Evolutionary conservation across 164 flowering plant genomes (phyloP), one percentile per base, ranked within the genome.

Genomic region (Malania oleifera): DNA sequence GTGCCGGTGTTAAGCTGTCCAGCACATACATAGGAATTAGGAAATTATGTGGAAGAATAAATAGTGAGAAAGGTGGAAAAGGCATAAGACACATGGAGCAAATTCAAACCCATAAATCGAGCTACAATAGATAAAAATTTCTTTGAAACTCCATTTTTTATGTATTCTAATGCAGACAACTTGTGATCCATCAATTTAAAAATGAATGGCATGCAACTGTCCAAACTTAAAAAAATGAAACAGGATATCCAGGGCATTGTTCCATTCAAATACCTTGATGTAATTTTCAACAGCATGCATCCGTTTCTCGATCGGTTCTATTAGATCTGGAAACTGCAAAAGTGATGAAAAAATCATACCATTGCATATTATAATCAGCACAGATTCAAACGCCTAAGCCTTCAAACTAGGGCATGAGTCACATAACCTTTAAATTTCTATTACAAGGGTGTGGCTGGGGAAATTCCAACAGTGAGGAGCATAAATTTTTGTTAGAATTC

Each of bases 221-320:
- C 35, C 9, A 31, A 31, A 31, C n/a, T 31, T 4, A 9, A 31
- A 9, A 31, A 46, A 52, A 35, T 9, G 37, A 20, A 12, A 50
- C 25, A 53, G 2, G 5, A 43, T 17, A 43, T 17, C 38, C 54
- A 52, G 31, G 10, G 56, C 29, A 49, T 56, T 57, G 18, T 44
- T 23, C 1, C 7, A 17, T 15, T 9, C 9, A 12, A 22, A 34
- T 60, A 86, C 98, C 96, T 87, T 84, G 53, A 89, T 86, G 72
- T 75, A 92, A 40, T 76, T 75, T 67, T 80, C 72, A 39, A 89
- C 96, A 71, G 75, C 82, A 35, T 62, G 66, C 83, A 80, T 87
- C 71, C 98, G 75, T 38, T 66, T 75, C 55, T 85, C 87, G 63
- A 87, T 73, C 11, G 96, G 89, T 65, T 89, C 80, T 55, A 92